phyloP scores from a whole-genome alignment of 1,139 yeast species.

The Taphrina flavorubra region DNA sequence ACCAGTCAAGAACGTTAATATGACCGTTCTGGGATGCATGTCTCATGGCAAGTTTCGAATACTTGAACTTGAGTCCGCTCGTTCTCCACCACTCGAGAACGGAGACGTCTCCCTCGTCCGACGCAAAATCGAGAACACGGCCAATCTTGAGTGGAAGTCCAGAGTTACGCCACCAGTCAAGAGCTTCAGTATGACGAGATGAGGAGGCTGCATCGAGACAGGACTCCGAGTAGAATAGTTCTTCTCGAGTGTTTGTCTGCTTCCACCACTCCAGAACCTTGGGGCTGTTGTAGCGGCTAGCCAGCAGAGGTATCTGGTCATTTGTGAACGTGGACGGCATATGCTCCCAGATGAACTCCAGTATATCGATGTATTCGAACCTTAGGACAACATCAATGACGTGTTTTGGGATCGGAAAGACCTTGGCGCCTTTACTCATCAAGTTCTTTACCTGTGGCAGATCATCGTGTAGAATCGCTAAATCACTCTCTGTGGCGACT shows the following conservation, averaged over 20 bases:
- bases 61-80: conserved; percentile 34
- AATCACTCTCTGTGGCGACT: conserved; percentile 19
- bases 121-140: conserved; percentile 35
- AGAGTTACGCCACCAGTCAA: conserved; percentile 37
- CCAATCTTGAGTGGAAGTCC: conserved; percentile 39
- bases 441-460: conserved; percentile 2
- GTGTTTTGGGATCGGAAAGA: conserved; percentile 30
- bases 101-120: conserved; percentile 35
- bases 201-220: conserved; percentile 40
- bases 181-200: conserved; percentile 34
- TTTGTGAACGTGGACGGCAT: conserved; percentile 12
- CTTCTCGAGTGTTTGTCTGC: conserved; percentile 5
- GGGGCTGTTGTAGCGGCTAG: conserved; percentile 37
- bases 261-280: conserved; percentile 40
- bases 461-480: conserved; percentile 36
- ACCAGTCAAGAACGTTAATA: conserved; percentile 35
- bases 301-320: conserved; percentile 32
- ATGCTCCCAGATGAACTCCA: conserved; percentile 32
- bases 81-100: conserved; percentile 38
- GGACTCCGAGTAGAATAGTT: conserved; percentile 24
- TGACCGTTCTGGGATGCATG: conserved; percentile 40
- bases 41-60: conserved; percentile 39
- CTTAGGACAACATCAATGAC: conserved; percentile 38
- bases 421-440: not conserved
- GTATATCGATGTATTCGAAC: conserved; percentile 31